Evolutionary conservation across 2,329 filamentous ascomycete genomes (phyloP).

Genomic region (Phialophora chinensis): DNA sequence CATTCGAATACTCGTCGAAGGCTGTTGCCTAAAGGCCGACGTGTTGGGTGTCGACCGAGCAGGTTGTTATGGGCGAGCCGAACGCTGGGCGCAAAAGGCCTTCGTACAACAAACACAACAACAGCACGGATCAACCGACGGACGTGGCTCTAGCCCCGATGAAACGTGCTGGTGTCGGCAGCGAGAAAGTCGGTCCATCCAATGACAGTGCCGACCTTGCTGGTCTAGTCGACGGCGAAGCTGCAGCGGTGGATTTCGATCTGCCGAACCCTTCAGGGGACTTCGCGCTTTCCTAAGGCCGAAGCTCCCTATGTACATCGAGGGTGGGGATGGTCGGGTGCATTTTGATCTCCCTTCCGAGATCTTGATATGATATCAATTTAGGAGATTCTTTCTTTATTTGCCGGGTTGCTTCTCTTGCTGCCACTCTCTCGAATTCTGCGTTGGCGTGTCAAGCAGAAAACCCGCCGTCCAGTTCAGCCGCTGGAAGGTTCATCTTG

Average conservation of each 20-base stretch:
- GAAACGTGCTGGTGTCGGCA: neutral
- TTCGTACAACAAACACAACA: neutral
- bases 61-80: neutral
- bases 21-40: too few species aligned
- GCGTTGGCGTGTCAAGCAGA: neutral
- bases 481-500: neutral
- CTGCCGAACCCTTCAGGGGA: neutral
- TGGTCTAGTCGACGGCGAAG: neutral
- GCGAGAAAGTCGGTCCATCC: neutral
- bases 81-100: neutral
- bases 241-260: neutral
- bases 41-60: neutral
- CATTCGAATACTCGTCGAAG: too few species aligned
- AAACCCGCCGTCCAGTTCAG: neutral
- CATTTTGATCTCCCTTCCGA: conserved; percentile 9
- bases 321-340: neutral
- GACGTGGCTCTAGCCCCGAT: neutral
- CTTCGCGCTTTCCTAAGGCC: conserved; percentile 18
- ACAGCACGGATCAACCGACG: neutral
- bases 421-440: neutral
- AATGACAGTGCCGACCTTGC: neutral
- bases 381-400: neutral
- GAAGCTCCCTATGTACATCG: neutral
- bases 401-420: conserved; percentile 6
- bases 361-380: conserved; percentile 9